These are phyloP conservation scores for Cytospora chrysosperma DNA, from an alignment of 2,329 filamentous ascomycete genomes.

Conservation along the genomic window DNA sequence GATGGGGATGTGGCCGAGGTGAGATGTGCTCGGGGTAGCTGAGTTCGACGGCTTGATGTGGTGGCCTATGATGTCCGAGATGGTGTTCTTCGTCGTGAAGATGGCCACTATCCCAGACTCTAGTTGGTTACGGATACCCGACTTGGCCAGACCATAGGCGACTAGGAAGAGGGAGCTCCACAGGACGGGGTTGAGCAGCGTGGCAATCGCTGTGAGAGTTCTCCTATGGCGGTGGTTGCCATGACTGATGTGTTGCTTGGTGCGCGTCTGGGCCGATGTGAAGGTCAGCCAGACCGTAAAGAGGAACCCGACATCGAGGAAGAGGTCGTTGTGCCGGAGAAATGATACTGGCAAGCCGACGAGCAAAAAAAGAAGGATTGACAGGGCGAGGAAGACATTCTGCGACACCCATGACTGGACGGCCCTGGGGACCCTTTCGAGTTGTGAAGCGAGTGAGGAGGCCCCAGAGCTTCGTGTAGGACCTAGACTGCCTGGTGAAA, in stretches of 20 bases:
- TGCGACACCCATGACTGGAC: background rate
- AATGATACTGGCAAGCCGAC: constrained; percentile 44
- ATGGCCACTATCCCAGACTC: constrained; percentile 28
- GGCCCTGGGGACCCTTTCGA: background rate
- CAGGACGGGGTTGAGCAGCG: constrained; percentile 49
- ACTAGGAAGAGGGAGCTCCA: constrained; percentile 45
- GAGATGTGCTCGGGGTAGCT: background rate
- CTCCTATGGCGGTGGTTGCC: constrained; percentile 25
- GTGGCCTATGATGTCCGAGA: constrained; percentile 32
- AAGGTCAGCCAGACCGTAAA: constrained; percentile 50
- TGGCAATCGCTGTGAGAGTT: constrained; percentile 33
- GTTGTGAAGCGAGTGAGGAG: background rate
- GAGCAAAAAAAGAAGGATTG: constrained; percentile 34
- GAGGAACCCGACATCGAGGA: constrained; percentile 47
- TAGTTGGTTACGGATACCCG: constrained; percentile 26
- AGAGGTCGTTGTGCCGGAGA: constrained; percentile 34
- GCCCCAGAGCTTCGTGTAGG: background rate
- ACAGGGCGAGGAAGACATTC: constrained; percentile 30
- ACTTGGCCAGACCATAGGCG: constrained; percentile 44
- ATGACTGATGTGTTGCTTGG: constrained; percentile 32
- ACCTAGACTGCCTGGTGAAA: background rate
- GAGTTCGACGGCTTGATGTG: constrained; percentile 28
- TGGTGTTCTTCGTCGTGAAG: constrained; percentile 32
- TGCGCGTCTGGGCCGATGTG: constrained; percentile 37
- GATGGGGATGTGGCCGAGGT: constrained; percentile 19